These are phyloP conservation scores for Penicillium soppii DNA, from an alignment of 495 filamentous ascomycete species.

Conservation along the genomic window DNA sequence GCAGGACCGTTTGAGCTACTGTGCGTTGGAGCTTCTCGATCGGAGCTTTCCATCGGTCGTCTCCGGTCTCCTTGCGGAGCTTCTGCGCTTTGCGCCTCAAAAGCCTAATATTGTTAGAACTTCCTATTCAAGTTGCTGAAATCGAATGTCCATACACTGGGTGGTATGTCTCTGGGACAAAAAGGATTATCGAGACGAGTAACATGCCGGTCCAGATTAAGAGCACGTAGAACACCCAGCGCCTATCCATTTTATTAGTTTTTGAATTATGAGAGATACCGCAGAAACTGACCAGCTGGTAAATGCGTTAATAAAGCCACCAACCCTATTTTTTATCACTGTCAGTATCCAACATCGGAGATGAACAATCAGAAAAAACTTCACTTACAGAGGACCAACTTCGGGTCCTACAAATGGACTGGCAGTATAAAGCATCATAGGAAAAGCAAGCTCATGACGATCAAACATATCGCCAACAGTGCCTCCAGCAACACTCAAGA, in stretches of 20 bases:
- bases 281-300: slow-evolving; percentile 58
- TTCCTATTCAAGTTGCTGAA: not conserved
- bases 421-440: slow-evolving; percentile 81
- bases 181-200: slow-evolving; percentile 60
- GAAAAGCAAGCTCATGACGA: slow-evolving; percentile 67
- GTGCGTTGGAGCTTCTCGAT: slow-evolving; percentile 77
- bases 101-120: slow-evolving; percentile 51
- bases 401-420: slow-evolving; percentile 72
- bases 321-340: slow-evolving; percentile 32
- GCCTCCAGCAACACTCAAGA: slow-evolving; percentile 85
- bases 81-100: slow-evolving; percentile 71
- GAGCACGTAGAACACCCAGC: slow-evolving; percentile 89
- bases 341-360: not conserved
- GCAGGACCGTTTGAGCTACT: slow-evolving; percentile 65
- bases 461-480: slow-evolving; percentile 89
- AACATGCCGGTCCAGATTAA: slow-evolving; percentile 74
- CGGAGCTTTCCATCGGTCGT: slow-evolving; percentile 73
- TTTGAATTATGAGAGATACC: not conserved
- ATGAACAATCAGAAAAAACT: slow-evolving; percentile 50
- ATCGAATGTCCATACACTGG: slow-evolving; percentile 47
- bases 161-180: slow-evolving; percentile 92
- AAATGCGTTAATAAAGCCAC: slow-evolving; percentile 77
- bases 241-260: slow-evolving; percentile 34
- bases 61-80: slow-evolving; percentile 73
- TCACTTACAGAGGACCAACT: slow-evolving; percentile 37